phyloP scores from a whole-genome alignment of 176 grass and related monocot species.

The Cenchrus purpureus region DNA sequence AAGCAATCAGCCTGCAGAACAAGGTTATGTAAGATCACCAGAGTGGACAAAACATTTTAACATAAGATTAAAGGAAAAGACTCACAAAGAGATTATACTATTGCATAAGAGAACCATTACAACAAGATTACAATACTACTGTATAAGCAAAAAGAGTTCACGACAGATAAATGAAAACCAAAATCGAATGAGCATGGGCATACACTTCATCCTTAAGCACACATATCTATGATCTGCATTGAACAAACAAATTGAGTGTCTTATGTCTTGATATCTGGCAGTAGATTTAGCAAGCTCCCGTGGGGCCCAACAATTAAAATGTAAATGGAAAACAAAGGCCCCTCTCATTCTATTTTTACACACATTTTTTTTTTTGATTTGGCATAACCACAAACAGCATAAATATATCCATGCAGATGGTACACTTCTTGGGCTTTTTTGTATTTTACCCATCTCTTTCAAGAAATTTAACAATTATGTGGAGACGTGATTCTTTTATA shows the following conservation, averaged over 20 bases:
- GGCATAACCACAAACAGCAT: neutral
- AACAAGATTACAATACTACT: conserved; percentile 3
- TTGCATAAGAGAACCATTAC: neutral
- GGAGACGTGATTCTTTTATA: neutral
- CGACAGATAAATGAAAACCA: neutral
- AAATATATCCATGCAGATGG: neutral
- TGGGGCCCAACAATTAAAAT: neutral
- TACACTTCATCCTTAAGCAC: neutral
- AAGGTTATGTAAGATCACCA: conserved; percentile 16
- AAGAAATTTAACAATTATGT: neutral
- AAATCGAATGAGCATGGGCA: neutral
- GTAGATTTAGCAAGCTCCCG: neutral
- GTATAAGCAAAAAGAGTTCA: neutral
- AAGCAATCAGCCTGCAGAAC: conserved; percentile 80
- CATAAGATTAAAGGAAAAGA: neutral
- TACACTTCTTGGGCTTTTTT: neutral
- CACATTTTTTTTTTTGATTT: too few species aligned
- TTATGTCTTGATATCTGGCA: neutral
- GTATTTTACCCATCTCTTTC: conserved; percentile 1
- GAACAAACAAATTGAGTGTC: neutral
- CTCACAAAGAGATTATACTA: conserved; percentile 4
- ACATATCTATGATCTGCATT: neutral
- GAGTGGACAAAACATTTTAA: neutral
- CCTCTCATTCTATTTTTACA: neutral
- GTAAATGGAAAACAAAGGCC: neutral